Evolutionary conservation across 2,329 filamentous ascomycete genomes (phyloP).

Genomic region (Scedosporium apiospermum): DNA sequence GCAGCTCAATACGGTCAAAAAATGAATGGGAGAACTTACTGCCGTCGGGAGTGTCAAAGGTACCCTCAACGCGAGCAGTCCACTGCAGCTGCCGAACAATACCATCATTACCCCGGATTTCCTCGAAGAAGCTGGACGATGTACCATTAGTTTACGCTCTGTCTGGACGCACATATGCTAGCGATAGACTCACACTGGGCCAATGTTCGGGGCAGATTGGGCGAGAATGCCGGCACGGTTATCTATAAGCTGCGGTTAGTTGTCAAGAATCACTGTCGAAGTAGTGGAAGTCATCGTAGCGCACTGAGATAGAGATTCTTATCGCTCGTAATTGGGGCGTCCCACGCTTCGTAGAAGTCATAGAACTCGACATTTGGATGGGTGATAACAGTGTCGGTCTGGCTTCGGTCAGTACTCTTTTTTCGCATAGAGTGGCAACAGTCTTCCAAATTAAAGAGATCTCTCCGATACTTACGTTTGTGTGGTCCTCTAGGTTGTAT

Average conservation of each 20-base stretch:
- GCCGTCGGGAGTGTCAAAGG: conserved; percentile 25
- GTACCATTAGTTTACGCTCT: conserved; percentile 11
- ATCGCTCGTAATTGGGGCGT: conserved; percentile 33
- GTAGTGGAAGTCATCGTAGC: conserved; percentile 6
- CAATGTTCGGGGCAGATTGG: conserved; percentile 56
- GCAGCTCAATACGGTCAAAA: neutral
- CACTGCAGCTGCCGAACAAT: conserved; percentile 55
- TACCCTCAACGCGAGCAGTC: conserved; percentile 53
- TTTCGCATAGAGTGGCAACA: no score
- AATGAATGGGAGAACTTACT: conserved; percentile 15
- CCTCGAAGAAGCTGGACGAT: conserved; percentile 30
- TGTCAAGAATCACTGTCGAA: conserved; percentile 5
- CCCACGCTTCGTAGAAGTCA: conserved; percentile 54
- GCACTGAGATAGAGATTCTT: conserved; percentile 31
- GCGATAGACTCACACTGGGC: conserved; percentile 32
- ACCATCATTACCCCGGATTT: conserved; percentile 46
- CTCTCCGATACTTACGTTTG: conserved; percentile 23
- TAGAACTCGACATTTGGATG: conserved; percentile 43
- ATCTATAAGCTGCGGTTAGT: conserved; percentile 14
- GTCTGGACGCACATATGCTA: no score
- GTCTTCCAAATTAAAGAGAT: no score
- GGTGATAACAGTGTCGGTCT: conserved; percentile 36
- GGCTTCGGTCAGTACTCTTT: conserved; percentile 12
- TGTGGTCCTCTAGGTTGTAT: conserved; percentile 47
- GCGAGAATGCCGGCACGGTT: conserved; percentile 49